Conservation (phyloP, 2,329 filamentous ascomycete species). For the Lithohypha guttulata region DNA sequence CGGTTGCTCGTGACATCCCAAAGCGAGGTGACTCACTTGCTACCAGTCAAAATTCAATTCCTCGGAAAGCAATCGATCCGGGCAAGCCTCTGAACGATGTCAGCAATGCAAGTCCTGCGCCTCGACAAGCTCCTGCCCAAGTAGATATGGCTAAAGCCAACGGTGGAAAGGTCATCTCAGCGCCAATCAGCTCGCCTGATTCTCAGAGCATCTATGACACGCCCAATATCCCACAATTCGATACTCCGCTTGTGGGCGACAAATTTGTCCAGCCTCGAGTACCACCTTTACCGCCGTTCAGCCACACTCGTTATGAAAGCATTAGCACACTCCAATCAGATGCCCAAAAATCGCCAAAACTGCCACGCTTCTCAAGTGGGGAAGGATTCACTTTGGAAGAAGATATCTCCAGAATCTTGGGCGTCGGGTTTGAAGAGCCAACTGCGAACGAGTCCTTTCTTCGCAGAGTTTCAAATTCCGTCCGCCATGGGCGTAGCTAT, state of each 20-base stretch:
- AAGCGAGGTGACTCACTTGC: constrained; percentile 50
- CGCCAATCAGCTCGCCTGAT: constrained; percentile 33
- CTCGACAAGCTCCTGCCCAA: constrained; percentile 7
- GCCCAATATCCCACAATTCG: constrained; percentile 20
- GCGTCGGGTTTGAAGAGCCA: constrained; percentile 59
- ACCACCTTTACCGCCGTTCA: constrained; percentile 41
- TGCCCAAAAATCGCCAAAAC: constrained; percentile 50
- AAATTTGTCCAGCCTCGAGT: constrained; percentile 52
- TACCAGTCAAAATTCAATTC: constrained; percentile 38
- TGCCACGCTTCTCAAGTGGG: constrained; percentile 63
- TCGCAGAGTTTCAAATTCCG: constrained; percentile 81
- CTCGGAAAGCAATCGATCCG: constrained; percentile 49
- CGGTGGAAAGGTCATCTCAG: constrained; percentile 33
- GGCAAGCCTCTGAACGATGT: constrained; percentile 27
- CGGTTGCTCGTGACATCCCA: constrained; percentile 32
- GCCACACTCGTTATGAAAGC: constrained; percentile 39
- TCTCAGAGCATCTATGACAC: constrained; percentile 33
- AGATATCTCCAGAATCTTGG: constrained; percentile 82
- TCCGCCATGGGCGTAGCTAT: constrained; percentile 81
- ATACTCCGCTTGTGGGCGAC: constrained; percentile 30
- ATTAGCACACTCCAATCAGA: constrained; percentile 33
- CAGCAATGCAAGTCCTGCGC: constrained; percentile 17
- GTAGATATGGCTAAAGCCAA: constrained; percentile 25
- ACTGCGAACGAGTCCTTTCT: constrained; percentile 63
- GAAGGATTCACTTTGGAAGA: constrained; percentile 91